Evolutionary conservation across 2,329 filamentous ascomycete species (phyloP).

Genomic region (Septoria petroselini): DNA sequence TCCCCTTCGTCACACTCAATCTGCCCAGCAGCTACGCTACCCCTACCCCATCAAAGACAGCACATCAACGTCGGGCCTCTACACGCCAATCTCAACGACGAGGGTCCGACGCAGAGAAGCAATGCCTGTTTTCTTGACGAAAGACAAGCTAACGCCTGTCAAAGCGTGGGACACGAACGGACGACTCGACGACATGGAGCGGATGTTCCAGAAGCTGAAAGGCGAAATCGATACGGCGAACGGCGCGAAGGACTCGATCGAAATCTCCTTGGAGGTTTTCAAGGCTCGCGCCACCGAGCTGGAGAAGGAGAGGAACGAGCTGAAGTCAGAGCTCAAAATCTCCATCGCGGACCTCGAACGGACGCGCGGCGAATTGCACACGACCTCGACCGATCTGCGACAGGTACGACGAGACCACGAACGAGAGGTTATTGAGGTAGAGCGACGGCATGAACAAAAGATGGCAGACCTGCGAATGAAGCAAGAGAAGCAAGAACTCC

Average conservation of each 20-base stretch:
- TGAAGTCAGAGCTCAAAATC: slow-evolving; percentile 52
- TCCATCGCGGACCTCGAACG: slow-evolving; percentile 64
- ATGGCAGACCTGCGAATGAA: slow-evolving; percentile 28
- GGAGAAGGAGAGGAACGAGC: slow-evolving; percentile 37
- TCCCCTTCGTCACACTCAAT: slow-evolving; percentile 34
- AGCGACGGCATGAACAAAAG: slow-evolving; percentile 32
- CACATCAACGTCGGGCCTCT: slow-evolving; percentile 28
- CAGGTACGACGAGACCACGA: slow-evolving; percentile 37
- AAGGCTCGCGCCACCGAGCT: slow-evolving; percentile 57
- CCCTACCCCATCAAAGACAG: slow-evolving; percentile 34
- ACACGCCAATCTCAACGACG: slow-evolving; percentile 28
- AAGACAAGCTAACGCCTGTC: slow-evolving; percentile 47
- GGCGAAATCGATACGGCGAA: slow-evolving; percentile 68
- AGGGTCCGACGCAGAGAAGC: slow-evolving; percentile 38
- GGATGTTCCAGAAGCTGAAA: slow-evolving; percentile 68
- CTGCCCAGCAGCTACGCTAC: slow-evolving; percentile 31
- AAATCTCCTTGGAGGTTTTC: slow-evolving; percentile 70
- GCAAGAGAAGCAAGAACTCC: slow-evolving; percentile 32
- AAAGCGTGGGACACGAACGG: slow-evolving; percentile 70
- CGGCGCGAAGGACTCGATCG: slow-evolving; percentile 64
- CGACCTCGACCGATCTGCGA: slow-evolving; percentile 34
- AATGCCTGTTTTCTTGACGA: slow-evolving; percentile 71
- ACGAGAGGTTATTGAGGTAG: slow-evolving; percentile 33
- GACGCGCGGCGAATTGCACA: slow-evolving; percentile 35
- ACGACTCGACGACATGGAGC: slow-evolving; percentile 72